These are phyloP conservation scores for Scytalidium lignicola DNA, from an alignment of 2,329 filamentous ascomycete species.

Conservation along the genomic window DNA sequence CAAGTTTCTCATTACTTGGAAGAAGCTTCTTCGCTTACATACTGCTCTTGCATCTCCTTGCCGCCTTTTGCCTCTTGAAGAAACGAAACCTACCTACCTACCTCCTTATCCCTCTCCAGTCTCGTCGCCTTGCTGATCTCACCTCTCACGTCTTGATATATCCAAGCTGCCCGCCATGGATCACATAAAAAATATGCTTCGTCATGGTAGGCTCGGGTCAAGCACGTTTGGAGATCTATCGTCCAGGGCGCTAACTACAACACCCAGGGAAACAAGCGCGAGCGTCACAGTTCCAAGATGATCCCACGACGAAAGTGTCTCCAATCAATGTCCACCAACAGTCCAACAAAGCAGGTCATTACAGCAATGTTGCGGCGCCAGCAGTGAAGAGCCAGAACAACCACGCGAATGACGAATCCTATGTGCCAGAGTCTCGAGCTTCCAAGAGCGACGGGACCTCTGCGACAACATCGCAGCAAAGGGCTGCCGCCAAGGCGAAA, in stretches of 20 bases:
- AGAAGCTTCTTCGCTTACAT: neutral
- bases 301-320: conserved; percentile 40
- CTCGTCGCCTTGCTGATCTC: neutral
- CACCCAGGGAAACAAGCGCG: conserved; percentile 78
- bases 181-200: neutral
- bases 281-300: conserved; percentile 53
- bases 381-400: conserved; percentile 35
- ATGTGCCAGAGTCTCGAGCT: conserved; percentile 48
- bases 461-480: conserved; percentile 14
- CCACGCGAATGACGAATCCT: conserved; percentile 53
- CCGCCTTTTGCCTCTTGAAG: neutral
- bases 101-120: neutral
- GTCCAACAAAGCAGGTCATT: conserved; percentile 22
- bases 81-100: neutral
- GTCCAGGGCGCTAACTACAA: neutral
- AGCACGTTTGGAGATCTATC: neutral
- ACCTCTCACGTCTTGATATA: neutral
- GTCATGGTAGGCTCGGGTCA: neutral
- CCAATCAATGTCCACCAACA: conserved; percentile 60
- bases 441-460: conserved; percentile 27
- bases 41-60: neutral
- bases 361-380: conserved; percentile 48
- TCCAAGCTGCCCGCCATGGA: neutral
- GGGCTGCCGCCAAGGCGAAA: conserved; percentile 31
- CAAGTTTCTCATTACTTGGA: neutral